Percentiles rank a stretch among this genome's conserved stretches.
These are phyloP conservation scores for Kwoniella mangroviensis DNA, from an alignment of 768 basidiomycete species.

Conservation along the genomic window DNA sequence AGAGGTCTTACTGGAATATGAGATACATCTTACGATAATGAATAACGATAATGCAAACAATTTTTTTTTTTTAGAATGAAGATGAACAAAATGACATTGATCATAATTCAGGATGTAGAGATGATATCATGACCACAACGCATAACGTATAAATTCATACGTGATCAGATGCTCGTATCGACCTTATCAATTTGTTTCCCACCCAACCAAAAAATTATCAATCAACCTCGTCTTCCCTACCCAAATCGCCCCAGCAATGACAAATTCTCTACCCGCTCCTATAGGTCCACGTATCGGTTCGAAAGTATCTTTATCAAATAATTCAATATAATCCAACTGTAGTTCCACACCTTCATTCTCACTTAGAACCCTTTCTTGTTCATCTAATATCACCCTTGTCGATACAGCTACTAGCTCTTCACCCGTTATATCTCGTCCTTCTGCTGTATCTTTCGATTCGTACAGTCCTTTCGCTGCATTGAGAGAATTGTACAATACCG, in stretches of 20 bases:
- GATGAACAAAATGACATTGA: no score
- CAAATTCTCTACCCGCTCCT: conserved; percentile 60
- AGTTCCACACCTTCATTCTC: conserved; percentile 62
- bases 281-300: conserved; percentile 64
- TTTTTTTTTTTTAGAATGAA: no score
- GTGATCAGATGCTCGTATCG: no score
- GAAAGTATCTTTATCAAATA: conserved; percentile 81
- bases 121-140: no score
- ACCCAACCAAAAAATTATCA: conserved; percentile 81
- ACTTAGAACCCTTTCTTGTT: conserved; percentile 31
- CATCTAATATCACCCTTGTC: conserved; percentile 30
- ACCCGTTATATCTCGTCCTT: conserved; percentile 32
- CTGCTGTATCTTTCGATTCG: conserved; percentile 55
- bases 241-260: conserved; percentile 85
- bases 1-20: no score
- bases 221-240: conserved; percentile 87
- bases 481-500: conserved; percentile 74
- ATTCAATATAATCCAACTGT: conserved; percentile 79
- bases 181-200: conserved; percentile 44
- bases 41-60: no score
- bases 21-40: no score
- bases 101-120: no score
- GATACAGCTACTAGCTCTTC: conserved; percentile 38
- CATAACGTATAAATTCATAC: no score
- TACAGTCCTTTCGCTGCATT: conserved; percentile 66